phyloP scores from a whole-genome alignment of 495 filamentous ascomycete genomes.

The Podospora bellae-mahoneyi region DNA sequence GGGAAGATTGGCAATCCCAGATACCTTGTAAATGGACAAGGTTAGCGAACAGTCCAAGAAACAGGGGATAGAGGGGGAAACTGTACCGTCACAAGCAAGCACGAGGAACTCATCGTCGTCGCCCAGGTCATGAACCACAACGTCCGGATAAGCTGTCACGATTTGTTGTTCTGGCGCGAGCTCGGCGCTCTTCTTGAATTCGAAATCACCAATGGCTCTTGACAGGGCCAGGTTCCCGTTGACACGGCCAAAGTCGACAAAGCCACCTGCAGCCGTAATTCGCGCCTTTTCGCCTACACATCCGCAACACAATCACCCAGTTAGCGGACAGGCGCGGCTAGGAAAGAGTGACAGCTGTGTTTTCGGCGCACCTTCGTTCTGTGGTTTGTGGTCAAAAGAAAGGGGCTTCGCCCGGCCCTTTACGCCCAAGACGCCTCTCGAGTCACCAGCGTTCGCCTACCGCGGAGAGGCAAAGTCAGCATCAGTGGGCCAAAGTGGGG shows the following conservation, averaged over 20 bases:
- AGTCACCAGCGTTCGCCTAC: conserved; percentile 95
- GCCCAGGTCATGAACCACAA: conserved; percentile 80
- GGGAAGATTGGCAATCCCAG: conserved; percentile 98
- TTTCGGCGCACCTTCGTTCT: conserved; percentile 76
- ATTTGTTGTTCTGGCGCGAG: conserved; percentile 96
- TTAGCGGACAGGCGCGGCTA: conserved; percentile 23
- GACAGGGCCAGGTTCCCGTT: conserved; percentile 98
- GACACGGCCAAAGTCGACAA: conserved; percentile 97
- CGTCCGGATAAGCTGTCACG: conserved; percentile 93
- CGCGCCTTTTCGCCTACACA: conserved; percentile 85
- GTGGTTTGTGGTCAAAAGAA: conserved; percentile 97
- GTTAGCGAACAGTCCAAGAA: conserved; percentile 13
- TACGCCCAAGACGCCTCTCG: conserved; percentile 85
- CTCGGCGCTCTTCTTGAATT: conserved; percentile 99
- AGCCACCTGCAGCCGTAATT: conserved; percentile 92
- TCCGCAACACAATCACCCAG: conserved; percentile 15
- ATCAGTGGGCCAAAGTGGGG: conserved; percentile 26
- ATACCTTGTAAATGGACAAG: conserved; percentile 60
- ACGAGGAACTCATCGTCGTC: conserved; percentile 97
- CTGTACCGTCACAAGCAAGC: conserved; percentile 88
- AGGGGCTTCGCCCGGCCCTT: conserved; percentile 96
- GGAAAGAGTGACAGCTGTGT: conserved; percentile 1
- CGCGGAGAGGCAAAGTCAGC: conserved; percentile 10
- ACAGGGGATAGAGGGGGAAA: not conserved
- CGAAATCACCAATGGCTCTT: conserved; percentile 96